Percentiles rank a stretch among this genome's conserved stretches.
Evolutionary conservation across 495 filamentous ascomycete genomes (phyloP).

Genomic region (Lophium mytilinum): DNA sequence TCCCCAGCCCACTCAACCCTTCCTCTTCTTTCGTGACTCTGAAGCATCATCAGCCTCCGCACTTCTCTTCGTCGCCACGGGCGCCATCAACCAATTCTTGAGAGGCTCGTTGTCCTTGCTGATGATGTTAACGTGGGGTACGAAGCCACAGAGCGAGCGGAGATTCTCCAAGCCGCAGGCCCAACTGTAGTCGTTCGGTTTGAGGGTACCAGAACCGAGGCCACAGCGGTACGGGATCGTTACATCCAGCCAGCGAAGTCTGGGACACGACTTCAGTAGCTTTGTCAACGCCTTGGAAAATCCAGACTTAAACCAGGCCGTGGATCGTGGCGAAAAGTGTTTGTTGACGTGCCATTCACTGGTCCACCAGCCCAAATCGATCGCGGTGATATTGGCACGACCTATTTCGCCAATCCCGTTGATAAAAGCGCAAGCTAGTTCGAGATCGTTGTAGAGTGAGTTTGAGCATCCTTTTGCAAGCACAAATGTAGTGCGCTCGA

Average conservation of each 20-base stretch:
- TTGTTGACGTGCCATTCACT: too few species aligned
- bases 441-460: neutral
- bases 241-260: neutral
- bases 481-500: neutral
- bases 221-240: neutral
- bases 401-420: neutral
- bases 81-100: neutral
- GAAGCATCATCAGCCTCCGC: neutral
- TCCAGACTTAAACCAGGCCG: too few species aligned
- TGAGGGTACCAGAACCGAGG: neutral
- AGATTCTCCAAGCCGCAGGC: neutral
- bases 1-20: neutral
- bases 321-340: too few species aligned
- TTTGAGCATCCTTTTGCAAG: neutral
- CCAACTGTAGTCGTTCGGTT: neutral
- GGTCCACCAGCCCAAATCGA: neutral
- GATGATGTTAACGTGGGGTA: neutral
- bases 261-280: neutral
- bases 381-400: neutral
- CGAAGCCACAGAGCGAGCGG: neutral
- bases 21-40: neutral
- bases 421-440: neutral
- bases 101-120: neutral
- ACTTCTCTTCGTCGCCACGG: neutral
- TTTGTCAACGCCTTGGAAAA: too few species aligned